phyloP scores from a whole-genome alignment of 2,329 filamentous ascomycete species.

The Fusarium vanettenii region DNA sequence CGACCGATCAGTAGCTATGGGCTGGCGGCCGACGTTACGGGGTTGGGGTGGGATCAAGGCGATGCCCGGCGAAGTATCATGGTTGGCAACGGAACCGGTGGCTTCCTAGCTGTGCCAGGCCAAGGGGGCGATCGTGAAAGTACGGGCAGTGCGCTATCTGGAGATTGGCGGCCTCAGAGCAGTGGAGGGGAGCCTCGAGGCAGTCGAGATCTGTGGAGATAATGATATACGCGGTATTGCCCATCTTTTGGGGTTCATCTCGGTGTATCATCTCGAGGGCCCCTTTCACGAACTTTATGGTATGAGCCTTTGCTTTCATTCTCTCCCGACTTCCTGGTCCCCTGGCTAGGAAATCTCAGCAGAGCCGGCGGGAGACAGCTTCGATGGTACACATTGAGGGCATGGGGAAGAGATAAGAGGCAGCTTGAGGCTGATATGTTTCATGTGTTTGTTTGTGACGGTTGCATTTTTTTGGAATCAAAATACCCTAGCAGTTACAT shows the following conservation, averaged over 20 bases:
- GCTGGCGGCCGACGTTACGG: constrained; percentile 62
- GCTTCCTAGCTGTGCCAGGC: constrained; percentile 65
- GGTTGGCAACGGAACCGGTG: constrained; percentile 62
- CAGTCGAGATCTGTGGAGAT: constrained; percentile 41
- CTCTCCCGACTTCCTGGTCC: background rate
- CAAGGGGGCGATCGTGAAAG: constrained; percentile 16
- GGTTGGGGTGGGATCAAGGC: constrained; percentile 61
- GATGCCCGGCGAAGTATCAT: constrained; percentile 67
- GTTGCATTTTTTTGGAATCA: constrained; percentile 21
- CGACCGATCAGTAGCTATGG: constrained; percentile 69
- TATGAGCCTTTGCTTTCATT: background rate
- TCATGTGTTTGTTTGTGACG: constrained; percentile 26
- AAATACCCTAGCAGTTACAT: constrained; percentile 37
- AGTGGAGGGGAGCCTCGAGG: constrained; percentile 51
- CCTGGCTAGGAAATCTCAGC: background rate
- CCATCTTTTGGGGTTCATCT: background rate
- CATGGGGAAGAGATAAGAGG: constrained; percentile 1
- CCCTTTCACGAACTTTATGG: background rate
- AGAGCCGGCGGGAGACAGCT: background rate
- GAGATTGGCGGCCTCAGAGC: constrained; percentile 50
- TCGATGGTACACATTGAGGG: constrained; percentile 10
- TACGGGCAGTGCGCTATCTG: constrained; percentile 32
- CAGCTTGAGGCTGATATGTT: constrained; percentile 21
- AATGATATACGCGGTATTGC: background rate
- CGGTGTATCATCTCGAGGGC: no score